phyloP scores from a whole-genome alignment of 148 eudicot genomes.

The Oxyria digyna region DNA sequence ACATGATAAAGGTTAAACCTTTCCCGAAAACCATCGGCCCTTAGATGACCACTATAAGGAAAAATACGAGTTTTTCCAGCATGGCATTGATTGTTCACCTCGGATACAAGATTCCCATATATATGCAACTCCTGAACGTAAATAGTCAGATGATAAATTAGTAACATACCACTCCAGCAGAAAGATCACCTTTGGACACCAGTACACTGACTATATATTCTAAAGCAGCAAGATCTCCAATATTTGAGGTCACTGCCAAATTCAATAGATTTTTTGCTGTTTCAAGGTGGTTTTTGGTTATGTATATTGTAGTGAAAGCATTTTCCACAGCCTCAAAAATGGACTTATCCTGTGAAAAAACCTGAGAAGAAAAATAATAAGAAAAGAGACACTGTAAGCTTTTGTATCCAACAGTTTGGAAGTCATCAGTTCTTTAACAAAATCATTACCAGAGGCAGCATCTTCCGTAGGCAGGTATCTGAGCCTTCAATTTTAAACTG shows the following conservation, averaged over 20 bases:
- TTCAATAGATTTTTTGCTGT: conserved; percentile 72
- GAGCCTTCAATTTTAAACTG: conserved; percentile 95
- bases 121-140: conserved; percentile 50
- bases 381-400: background rate
- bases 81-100: background rate
- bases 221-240: conserved; percentile 92
- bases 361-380: conserved; percentile 26
- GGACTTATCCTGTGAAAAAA: conserved; percentile 88
- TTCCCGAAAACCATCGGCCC: background rate
- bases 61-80: background rate
- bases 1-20: background rate
- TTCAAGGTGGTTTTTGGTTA: conserved; percentile 68
- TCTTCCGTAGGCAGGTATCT: conserved; percentile 81
- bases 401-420: background rate
- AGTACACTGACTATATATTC: conserved; percentile 69
- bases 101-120: background rate
- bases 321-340: conserved; percentile 91
- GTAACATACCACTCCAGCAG: conserved; percentile 53
- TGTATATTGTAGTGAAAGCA: conserved; percentile 79
- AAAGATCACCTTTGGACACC: conserved; percentile 78
- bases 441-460: conserved; percentile 81
- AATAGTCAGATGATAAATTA: conserved; percentile 30
- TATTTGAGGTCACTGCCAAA: conserved; percentile 75
- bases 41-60: background rate
- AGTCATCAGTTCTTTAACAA: background rate